Evolutionary conservation across 2,329 filamentous ascomycete genomes (phyloP).

Genomic region (Seiridium unicorne): DNA sequence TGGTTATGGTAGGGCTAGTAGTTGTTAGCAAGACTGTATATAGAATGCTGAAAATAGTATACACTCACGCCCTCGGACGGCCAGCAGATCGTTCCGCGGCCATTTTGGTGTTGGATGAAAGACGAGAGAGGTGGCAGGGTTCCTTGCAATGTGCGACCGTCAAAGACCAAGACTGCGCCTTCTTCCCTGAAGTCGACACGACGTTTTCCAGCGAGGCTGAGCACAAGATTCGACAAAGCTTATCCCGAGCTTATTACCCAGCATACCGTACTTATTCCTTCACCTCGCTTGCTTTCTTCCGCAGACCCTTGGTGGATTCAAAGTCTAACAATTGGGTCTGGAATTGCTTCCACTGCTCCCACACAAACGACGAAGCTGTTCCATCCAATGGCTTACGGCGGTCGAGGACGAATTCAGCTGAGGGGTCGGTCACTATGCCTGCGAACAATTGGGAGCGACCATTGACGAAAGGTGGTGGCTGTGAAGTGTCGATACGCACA

Average conservation of each 20-base stretch:
- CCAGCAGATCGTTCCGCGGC: not conserved
- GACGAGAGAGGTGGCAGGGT: not conserved
- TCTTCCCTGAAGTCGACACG: not conserved
- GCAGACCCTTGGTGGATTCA: not conserved
- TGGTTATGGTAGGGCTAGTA: slow-evolving; percentile 33
- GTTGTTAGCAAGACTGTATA: not conserved
- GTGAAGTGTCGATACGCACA: not conserved
- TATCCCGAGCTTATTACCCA: not conserved
- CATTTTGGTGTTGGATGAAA: not conserved
- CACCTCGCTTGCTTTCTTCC: not conserved
- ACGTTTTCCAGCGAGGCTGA: slow-evolving; percentile 1
- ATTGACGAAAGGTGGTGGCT: not conserved
- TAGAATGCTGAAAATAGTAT: not conserved
- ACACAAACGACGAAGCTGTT: no score
- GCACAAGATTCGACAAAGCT: not conserved
- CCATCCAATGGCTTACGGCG: no score
- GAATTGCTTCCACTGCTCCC: no score
- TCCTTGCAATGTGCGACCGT: not conserved
- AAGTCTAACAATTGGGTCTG: not conserved
- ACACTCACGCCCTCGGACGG: slow-evolving; percentile 11
- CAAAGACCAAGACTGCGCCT: not conserved
- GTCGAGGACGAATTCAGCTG: not conserved
- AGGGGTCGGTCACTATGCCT: not conserved
- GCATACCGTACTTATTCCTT: not conserved
- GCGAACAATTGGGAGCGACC: not conserved